Evolutionary conservation across 805 yeast genomes (phyloP), one percentile per base, ranked within the genome.

Genomic region (Jamesozyma piceae): DNA sequence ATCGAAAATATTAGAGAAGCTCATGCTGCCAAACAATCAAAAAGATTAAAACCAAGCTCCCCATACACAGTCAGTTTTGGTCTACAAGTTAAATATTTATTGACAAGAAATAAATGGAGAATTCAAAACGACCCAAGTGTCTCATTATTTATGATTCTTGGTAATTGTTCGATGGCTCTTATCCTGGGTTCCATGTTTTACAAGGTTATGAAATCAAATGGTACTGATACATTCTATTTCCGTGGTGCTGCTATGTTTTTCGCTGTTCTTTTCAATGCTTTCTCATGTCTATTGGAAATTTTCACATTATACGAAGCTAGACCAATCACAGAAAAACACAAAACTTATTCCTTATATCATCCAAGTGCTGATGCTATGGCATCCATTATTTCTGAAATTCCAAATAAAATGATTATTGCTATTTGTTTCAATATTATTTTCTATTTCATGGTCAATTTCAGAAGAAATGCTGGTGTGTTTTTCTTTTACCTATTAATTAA

Each of bases 321-420:
- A 53, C 71, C 75, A 17, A 69, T 78, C 46, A 73, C 76, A 31
- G 78, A 74, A 49, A 78, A 78, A 54, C 84, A 78, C 47, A 71
- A 72, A 48, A 68, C 69, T 24, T 77, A 71, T 50, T 77, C 80
- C 1, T 56, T 78, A 31, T 78, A 78, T 49, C 78, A 72, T 47
- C 81, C 82, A 11, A 65, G 77, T 41, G 80, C 85, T 4, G 80
- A 80, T 52, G 82, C 85, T 0, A 51, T 80, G 34, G 79, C 83
- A 0, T 73, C 79, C 2, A 68, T 79, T 44, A 47, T 78, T 15
- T 68, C 81, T 9, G 82, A 79, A 51, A 48, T 77, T 29, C 83
- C 82, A 4, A 55, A 68, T 37, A 75, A 76, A 53, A 34, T 74
- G 15, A 30, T 65, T 11, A 62, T 68, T 15, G 62, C 71, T 24